These are phyloP conservation scores for Spiraea crenata DNA, from an alignment of 331 rosid genomes.

Conservation along the genomic window DNA sequence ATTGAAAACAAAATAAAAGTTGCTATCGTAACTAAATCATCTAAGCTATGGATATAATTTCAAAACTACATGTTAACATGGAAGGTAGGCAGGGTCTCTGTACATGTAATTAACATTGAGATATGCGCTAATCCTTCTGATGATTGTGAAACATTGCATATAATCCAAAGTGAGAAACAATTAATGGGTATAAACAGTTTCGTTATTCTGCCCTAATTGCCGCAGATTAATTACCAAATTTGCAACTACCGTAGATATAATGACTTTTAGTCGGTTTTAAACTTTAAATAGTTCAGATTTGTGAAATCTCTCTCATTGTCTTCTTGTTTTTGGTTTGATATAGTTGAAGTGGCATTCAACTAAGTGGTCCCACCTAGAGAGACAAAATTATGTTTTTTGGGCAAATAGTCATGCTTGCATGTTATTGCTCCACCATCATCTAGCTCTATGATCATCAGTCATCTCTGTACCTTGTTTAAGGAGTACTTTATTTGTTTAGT, in stretches of 20 bases:
- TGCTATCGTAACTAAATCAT: too few relatives aligned
- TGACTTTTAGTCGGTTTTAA: background rate
- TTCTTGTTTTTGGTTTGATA: too few relatives aligned
- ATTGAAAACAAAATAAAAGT: too few relatives aligned
- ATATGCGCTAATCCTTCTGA: background rate
- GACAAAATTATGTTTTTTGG: background rate
- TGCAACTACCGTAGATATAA: background rate
- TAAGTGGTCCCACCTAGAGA: background rate
- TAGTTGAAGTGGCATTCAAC: background rate
- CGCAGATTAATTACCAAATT: background rate
- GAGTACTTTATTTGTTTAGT: too few relatives aligned
- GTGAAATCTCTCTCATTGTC: background rate
- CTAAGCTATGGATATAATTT: too few relatives aligned
- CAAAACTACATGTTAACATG: too few relatives aligned
- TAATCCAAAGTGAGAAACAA: background rate
- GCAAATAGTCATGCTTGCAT: background rate
- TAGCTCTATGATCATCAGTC: too few relatives aligned
- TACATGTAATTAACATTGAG: background rate
- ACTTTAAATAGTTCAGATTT: background rate
- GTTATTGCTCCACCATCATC: background rate
- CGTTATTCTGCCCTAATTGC: background rate
- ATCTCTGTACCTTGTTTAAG: rapidly evolving
- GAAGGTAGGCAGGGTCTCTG: too few relatives aligned
- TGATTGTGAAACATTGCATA: background rate
- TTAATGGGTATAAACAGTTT: background rate